Percentiles rank a stretch among this genome's conserved stretches.
These are phyloP conservation scores for Basipetospora chlamydospora DNA, from an alignment of 2,329 filamentous ascomycete species.

Conservation along the genomic window DNA sequence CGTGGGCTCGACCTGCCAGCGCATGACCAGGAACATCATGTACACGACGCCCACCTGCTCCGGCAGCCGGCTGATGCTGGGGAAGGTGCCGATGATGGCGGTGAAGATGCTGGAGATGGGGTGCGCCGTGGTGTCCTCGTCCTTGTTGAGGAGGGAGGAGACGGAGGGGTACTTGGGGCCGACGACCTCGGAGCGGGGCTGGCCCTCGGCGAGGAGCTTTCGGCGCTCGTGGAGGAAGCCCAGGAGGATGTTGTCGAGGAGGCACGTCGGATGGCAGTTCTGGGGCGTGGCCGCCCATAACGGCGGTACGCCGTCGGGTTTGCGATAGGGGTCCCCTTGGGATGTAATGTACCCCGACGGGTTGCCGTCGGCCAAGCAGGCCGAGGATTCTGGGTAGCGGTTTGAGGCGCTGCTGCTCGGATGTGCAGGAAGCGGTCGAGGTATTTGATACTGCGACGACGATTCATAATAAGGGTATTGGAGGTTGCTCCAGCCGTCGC, in stretches of 20 bases:
- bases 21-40: conserved; percentile 75
- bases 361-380: too few relatives aligned
- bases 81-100: conserved; percentile 73
- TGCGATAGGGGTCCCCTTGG: too few relatives aligned
- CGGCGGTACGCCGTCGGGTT: too few relatives aligned
- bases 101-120: conserved; percentile 75
- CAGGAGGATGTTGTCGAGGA: conserved; percentile 64
- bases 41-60: conserved; percentile 74
- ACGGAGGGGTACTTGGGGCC: conserved; percentile 72
- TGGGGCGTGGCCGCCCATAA: conserved; percentile 37
- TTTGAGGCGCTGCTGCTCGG: too few relatives aligned
- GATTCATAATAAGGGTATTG: too few relatives aligned
- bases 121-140: conserved; percentile 47
- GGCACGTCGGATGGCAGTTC: conserved; percentile 44
- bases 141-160: conserved; percentile 61
- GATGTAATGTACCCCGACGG: too few relatives aligned
- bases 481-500: too few relatives aligned
- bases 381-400: too few relatives aligned
- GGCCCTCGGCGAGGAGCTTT: conserved; percentile 50
- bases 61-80: conserved; percentile 61
- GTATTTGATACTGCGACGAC: too few relatives aligned
- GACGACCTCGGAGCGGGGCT: conserved; percentile 48
- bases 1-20: conserved; percentile 71
- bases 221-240: conserved; percentile 61
- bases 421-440: too few relatives aligned